Evolutionary conservation across 148 eudicot genomes (phyloP).

Genomic region (Silene latifolia): DNA sequence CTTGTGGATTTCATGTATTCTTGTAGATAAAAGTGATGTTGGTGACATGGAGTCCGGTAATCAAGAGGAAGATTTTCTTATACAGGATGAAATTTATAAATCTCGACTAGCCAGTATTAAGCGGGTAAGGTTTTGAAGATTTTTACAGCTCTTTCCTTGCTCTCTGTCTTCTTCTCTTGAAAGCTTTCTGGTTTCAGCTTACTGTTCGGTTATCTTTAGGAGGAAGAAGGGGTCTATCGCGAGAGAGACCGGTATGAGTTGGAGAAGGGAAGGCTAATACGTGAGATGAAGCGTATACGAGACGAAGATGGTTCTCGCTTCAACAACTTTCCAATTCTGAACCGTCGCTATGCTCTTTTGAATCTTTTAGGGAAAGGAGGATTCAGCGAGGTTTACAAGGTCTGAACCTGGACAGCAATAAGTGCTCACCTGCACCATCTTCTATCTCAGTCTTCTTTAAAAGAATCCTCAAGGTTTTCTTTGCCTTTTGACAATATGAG

Average conservation of each 20-base stretch:
- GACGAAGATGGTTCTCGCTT: slow-evolving; percentile 99
- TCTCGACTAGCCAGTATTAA: slow-evolving; percentile 93
- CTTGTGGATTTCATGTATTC: slow-evolving; percentile 20
- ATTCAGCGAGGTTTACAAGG: slow-evolving; percentile 98
- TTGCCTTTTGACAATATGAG: no score
- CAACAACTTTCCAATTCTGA: slow-evolving; percentile 81
- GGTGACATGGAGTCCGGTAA: slow-evolving; percentile 51
- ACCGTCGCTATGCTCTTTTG: slow-evolving; percentile 87
- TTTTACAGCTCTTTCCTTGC: neutral
- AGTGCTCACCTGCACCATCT: slow-evolving; percentile 3
- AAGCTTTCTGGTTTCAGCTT: slow-evolving; percentile 9
- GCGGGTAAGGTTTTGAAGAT: slow-evolving; percentile 57
- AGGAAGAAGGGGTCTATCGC: slow-evolving; percentile 72
- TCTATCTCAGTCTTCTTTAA: slow-evolving; percentile 21
- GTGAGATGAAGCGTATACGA: slow-evolving; percentile 98
- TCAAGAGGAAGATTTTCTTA: slow-evolving; percentile 74
- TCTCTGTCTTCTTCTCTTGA: neutral
- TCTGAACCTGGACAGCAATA: slow-evolving; percentile 24
- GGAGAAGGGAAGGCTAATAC: slow-evolving; percentile 96
- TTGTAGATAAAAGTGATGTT: slow-evolving; percentile 71
- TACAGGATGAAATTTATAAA: slow-evolving; percentile 87
- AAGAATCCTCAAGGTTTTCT: slow-evolving; percentile 1
- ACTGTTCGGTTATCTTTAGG: slow-evolving; percentile 40
- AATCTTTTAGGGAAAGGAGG: slow-evolving; percentile 98
- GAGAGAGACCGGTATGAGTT: slow-evolving; percentile 91